Conservation (phyloP, 2,329 filamentous ascomycete species). For the Trichoderma atrobrunneum region DNA sequence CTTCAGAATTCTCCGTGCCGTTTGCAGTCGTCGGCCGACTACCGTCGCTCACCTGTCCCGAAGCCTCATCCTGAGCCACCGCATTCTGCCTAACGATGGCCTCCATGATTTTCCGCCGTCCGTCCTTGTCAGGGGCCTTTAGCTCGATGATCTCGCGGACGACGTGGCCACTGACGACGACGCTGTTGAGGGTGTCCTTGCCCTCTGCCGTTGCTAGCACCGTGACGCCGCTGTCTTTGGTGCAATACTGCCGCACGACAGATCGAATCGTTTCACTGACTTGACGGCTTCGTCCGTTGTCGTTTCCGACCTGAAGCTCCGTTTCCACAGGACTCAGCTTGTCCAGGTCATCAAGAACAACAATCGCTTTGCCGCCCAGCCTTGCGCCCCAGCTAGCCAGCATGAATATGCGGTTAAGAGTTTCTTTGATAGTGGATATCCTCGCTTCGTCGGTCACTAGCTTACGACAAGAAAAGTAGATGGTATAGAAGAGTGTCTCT, state of each 20-base stretch:
- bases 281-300: constrained; percentile 89
- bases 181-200: constrained; percentile 88
- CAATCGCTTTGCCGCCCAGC: constrained; percentile 75
- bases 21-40: constrained; percentile 59
- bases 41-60: constrained; percentile 39
- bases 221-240: constrained; percentile 74
- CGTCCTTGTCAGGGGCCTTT: constrained; percentile 90
- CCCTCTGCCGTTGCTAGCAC: constrained; percentile 86
- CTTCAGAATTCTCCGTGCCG: constrained; percentile 50
- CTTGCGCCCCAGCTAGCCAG: constrained; percentile 87
- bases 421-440: constrained; percentile 88
- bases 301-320: constrained; percentile 87
- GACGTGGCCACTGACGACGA: constrained; percentile 87
- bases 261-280: constrained; percentile 85
- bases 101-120: constrained; percentile 77
- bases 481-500: constrained; percentile 74
- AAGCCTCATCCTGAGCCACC: constrained; percentile 36
- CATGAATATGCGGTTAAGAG: constrained; percentile 78
- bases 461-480: constrained; percentile 83
- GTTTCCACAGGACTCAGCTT: constrained; percentile 91
- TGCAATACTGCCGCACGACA: constrained; percentile 81
- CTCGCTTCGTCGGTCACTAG: constrained; percentile 88
- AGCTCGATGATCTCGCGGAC: constrained; percentile 87
- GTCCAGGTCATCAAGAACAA: constrained; percentile 91
- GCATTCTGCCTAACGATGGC: constrained; percentile 64